Evolutionary conservation across 2,329 filamentous ascomycete species (phyloP), one percentile per base, ranked within the genome.

Genomic region (Tolypocladium tundrense): DNA sequence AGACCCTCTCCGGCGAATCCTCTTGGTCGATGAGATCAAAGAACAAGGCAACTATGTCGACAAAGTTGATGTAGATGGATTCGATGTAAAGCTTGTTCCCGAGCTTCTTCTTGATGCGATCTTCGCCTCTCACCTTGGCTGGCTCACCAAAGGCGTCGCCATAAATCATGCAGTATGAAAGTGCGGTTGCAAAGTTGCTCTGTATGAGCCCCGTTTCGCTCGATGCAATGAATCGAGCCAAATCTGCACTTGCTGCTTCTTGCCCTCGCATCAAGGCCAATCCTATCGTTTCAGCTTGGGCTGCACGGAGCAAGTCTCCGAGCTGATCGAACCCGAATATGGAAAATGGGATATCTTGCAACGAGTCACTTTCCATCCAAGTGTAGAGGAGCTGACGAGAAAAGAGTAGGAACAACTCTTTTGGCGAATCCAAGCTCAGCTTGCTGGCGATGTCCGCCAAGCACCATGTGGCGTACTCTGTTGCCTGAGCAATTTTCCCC

Each of bases 311-410:
- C 56, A 99, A 80, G 5, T 90, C 85, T 21, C 78, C 70, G 2
- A 97, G 79, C 19, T 74, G 83, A 1, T 72, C 59, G 67, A 95
- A 99, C 1, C 86, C 88, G 70, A 99, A 99, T 2, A 94, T 88
- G n/a, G 79, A 76, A 67, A 83, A 96, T 0, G 94, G 93, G 54
- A 99, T 88, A 4, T 84, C 78, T n/a, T 81, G 77, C 9, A 96
- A 75, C 1, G 75, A 73, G 59, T 87, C 82, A 1, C 75, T 74
- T 61, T 90, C 85, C 4, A 95, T 82, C 93, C 92, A 99, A 0
- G 91, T 96, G 68, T 90, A 96, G 3, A 97, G 76, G 8, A 99
- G 79, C 67, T 99, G 94, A 2, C 92, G 86, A 8, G 90, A 86
- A 68, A 97, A 99, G 0, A 97, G 77, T 7, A 78, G 77, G 67